Evolutionary conservation across 768 basidiomycete species (phyloP).

Genomic region (Steccherinum ochraceum): DNA sequence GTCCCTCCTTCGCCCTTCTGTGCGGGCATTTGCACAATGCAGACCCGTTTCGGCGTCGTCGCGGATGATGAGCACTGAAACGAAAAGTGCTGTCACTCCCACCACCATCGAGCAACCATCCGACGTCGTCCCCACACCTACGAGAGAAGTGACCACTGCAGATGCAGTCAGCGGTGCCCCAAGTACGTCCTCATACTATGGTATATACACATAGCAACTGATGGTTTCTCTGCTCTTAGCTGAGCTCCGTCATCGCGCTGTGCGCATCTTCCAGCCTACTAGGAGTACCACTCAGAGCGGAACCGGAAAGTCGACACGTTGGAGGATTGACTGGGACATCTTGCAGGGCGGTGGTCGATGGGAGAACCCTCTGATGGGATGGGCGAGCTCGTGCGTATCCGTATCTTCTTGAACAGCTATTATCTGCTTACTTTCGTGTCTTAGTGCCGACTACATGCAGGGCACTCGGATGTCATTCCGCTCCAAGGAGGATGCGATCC

Average conservation of each 20-base stretch:
- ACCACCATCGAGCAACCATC: constrained; percentile 25
- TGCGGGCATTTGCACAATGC: constrained; percentile 18
- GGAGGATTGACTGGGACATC: constrained; percentile 93
- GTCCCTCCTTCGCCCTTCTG: constrained; percentile 47
- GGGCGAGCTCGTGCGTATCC: constrained; percentile 81
- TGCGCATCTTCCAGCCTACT: constrained; percentile 90
- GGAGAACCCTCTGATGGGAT: constrained; percentile 99
- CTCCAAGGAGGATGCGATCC: constrained; percentile 84
- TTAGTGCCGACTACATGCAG: constrained; percentile 93
- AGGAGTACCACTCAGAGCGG: constrained; percentile 96
- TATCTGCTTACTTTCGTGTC: neutral
- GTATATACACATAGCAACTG: constrained; percentile 3
- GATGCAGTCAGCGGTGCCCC: constrained; percentile 86
- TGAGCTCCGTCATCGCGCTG: constrained; percentile 80
- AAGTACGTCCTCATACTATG: constrained; percentile 31
- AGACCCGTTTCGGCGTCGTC: constrained; percentile 12
- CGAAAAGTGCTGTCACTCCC: constrained; percentile 9
- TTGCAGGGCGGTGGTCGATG: constrained; percentile 87
- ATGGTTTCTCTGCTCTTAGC: constrained; percentile 32
- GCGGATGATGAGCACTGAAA: constrained; percentile 19
- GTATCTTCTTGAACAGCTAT: neutral
- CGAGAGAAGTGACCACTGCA: constrained; percentile 62
- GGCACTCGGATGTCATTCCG: constrained; percentile 79
- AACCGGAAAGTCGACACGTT: constrained; percentile 74
- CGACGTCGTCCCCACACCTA: constrained; percentile 36